Percentiles rank a stretch among this genome's conserved stretches.
These are phyloP conservation scores for Lentinus brumalis DNA, from an alignment of 768 basidiomycete species.

Conservation along the genomic window DNA sequence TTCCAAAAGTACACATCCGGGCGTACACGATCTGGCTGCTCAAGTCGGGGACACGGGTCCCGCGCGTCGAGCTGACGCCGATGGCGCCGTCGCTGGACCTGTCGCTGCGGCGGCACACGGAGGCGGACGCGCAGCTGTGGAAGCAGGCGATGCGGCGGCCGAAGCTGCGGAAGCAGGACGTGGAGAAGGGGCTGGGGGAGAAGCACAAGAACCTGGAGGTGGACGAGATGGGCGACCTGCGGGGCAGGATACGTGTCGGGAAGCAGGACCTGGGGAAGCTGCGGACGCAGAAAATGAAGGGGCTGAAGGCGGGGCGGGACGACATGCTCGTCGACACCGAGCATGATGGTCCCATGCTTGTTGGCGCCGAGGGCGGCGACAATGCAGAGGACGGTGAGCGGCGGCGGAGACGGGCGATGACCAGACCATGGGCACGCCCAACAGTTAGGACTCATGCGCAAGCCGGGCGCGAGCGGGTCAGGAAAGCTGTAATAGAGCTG, in stretches of 20 bases:
- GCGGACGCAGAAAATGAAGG: constrained; percentile 97
- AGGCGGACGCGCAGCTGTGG: constrained; percentile 76
- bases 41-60: no score
- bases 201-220: constrained; percentile 94
- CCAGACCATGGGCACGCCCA: no score
- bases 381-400: constrained; percentile 14
- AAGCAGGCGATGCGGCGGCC: constrained; percentile 82
- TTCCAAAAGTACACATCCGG: no score
- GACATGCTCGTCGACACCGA: constrained; percentile 18
- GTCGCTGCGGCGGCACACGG: constrained; percentile 68
- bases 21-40: no score
- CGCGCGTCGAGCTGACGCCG: no score
- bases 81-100: constrained; percentile 86
- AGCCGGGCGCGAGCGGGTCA: no score
- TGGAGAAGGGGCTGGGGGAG: constrained; percentile 88
- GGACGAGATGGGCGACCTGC: constrained; percentile 96
- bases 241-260: constrained; percentile 86
- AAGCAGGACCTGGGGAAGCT: constrained; percentile 86
- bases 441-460: no score
- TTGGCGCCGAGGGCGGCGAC: constrained; percentile 19
- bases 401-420: constrained; percentile 23
- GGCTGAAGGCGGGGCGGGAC: constrained; percentile 55
- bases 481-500: no score
- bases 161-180: constrained; percentile 85
- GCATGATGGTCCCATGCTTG: constrained; percentile 3